Evolutionary conservation across 2,329 filamentous ascomycete genomes (phyloP).

Genomic region (Tolypocladium sp.): DNA sequence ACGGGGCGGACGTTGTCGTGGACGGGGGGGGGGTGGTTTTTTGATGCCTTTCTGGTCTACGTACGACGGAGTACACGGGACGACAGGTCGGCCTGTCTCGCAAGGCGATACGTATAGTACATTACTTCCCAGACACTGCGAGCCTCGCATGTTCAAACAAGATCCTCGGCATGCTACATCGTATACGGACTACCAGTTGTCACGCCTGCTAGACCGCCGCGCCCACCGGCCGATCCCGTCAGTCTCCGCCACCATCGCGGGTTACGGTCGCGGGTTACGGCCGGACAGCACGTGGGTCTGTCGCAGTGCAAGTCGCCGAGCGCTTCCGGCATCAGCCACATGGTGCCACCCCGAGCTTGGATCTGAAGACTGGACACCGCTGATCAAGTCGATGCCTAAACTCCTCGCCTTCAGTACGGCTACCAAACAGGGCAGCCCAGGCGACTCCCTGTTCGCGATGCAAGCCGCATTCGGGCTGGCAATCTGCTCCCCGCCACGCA

Average conservation of each 20-base stretch:
- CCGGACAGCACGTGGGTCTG: background rate
- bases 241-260: too few relatives aligned
- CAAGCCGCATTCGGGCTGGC: background rate
- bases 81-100: background rate
- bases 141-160: background rate
- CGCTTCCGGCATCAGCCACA: background rate
- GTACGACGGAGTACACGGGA: background rate
- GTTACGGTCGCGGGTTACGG: too few relatives aligned
- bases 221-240: background rate
- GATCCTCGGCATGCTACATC: background rate
- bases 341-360: too few relatives aligned
- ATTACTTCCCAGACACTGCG: background rate
- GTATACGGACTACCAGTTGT: background rate
- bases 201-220: background rate
- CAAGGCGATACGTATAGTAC: background rate
- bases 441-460: background rate
- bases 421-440: background rate
- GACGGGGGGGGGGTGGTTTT: constrained; percentile 40
- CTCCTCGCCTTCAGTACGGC: too few relatives aligned
- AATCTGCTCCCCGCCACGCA: background rate
- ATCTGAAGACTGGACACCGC: too few relatives aligned
- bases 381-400: too few relatives aligned
- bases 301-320: background rate
- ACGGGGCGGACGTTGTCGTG: constrained; percentile 55
- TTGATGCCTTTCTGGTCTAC: background rate